A percentile compares a stretch with the other conserved stretches of the same genome.
These are phyloP conservation scores for Cornus controversa DNA, from an alignment of 148 eudicot genomes.

Conservation along the genomic window DNA sequence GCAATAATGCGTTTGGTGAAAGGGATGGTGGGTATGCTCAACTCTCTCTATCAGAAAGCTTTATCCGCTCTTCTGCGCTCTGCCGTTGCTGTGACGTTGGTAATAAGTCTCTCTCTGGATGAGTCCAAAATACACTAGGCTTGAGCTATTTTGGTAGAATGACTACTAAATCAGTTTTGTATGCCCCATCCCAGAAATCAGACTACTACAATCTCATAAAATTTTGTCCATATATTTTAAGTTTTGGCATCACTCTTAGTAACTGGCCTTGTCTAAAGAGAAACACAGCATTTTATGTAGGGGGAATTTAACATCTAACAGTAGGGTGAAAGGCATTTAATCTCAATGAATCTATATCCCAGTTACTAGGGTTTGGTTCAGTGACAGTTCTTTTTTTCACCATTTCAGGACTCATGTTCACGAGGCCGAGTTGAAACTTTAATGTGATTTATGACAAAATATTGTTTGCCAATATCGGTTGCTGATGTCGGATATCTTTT, in stretches of 20 bases:
- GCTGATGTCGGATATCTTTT: background rate
- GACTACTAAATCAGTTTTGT: background rate
- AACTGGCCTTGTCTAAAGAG: too few relatives aligned
- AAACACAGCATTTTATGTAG: background rate
- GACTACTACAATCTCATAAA: background rate
- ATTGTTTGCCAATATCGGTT: too few relatives aligned
- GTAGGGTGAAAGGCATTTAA: too few relatives aligned
- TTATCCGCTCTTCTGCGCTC: constrained; percentile 74
- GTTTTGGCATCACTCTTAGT: background rate
- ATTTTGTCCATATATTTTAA: background rate
- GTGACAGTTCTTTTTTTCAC: too few relatives aligned
- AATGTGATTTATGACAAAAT: background rate
- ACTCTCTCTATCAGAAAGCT: constrained; percentile 59
- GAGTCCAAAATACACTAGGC: background rate
- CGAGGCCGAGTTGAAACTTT: background rate
- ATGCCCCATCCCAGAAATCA: background rate
- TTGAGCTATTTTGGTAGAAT: background rate
- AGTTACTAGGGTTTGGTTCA: too few relatives aligned
- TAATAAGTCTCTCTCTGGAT: constrained; percentile 27
- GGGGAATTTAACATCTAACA: too few relatives aligned
- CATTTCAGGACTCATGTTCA: background rate
- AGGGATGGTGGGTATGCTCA: constrained; percentile 52
- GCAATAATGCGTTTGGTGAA: constrained; percentile 40
- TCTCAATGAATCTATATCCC: too few relatives aligned
- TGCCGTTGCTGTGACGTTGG: constrained; percentile 64